A percentile compares a stretch with the other conserved stretches of the same genome.
These are phyloP conservation scores for Penicillium soppii DNA, from an alignment of 495 filamentous ascomycete genomes.

Conservation along the genomic window DNA sequence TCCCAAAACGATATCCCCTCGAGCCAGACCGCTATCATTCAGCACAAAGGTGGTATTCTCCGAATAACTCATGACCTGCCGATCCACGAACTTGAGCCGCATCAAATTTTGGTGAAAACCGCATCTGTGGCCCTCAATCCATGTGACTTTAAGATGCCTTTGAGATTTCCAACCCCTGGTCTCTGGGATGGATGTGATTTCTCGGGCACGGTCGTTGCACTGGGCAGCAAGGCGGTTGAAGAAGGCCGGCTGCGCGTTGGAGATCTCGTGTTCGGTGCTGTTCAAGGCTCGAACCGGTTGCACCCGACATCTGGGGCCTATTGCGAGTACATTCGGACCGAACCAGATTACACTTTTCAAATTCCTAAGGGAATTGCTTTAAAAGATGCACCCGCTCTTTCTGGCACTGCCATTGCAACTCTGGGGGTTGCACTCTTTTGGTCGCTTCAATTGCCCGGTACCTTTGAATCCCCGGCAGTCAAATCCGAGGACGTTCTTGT, in stretches of 20 bases:
- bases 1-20: neutral
- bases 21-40: constrained; percentile 19
- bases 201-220: constrained; percentile 36
- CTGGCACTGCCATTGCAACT: constrained; percentile 26
- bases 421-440: constrained; percentile 28
- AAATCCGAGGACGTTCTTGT: constrained; percentile 35
- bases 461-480: constrained; percentile 19
- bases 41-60: constrained; percentile 20
- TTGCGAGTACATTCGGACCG: constrained; percentile 30
- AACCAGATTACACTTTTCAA: constrained; percentile 23
- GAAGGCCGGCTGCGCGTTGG: constrained; percentile 21
- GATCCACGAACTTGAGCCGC: constrained; percentile 18
- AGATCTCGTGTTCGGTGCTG: constrained; percentile 32
- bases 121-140: constrained; percentile 47
- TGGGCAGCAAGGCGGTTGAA: constrained; percentile 19
- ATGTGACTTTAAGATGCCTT: constrained; percentile 43
- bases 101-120: constrained; percentile 29
- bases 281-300: constrained; percentile 33
- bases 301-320: constrained; percentile 34
- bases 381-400: constrained; percentile 10
- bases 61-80: constrained; percentile 14
- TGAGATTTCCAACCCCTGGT: constrained; percentile 31
- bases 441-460: constrained; percentile 28
- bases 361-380: constrained; percentile 13
- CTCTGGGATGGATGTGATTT: constrained; percentile 44